Evolutionary conservation across 176 grass and related monocot species (phyloP), one percentile per base, ranked within the genome.

Genomic region (Eleusine indica): DNA sequence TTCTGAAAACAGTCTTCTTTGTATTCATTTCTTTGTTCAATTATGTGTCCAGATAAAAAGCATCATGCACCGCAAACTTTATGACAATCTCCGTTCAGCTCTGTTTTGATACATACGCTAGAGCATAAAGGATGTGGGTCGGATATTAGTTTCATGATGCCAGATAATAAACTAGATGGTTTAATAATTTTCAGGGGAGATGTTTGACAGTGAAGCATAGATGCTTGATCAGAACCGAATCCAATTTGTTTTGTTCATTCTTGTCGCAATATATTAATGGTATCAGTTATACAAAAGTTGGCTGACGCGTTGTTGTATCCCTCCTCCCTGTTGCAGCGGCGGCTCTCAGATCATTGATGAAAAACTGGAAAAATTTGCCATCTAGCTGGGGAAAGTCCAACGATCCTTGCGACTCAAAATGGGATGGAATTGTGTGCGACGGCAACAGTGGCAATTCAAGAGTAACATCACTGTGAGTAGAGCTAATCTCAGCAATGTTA

Each of bases 381-480:
- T 1, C 82, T 38, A 82, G 63, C 52, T 97, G 95, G 95, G 66
- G 80, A 21, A 87, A 89, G 47, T 84, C 84, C 0, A 84, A 83
- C 1, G 91, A 88, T 82, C 95, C 92, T 72, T 97, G 94, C 19
- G 86, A 72, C 3, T 32, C 38, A 7, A 41, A 7, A 13, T 97
- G 95, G 95, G 90, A 86, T 42, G 92, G 95, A 44, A 32, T 97
- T 39, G 2, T 3, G n/a, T 92, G 91, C 41, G 67, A 87, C 32
- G 32, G 32, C 32, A 35, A 35, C 32, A 35, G 32, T 61, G 39
- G 12, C 38, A 86, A 89, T 25, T 75, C 82, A 46, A 91, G 92
- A 78, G 68, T 97, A 61, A 93, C 84, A 52, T 53, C 66, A 66
- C 19, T 97, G 92, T 97, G 87, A 87, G 87, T 89, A 63, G 15